A percentile compares a stretch with the other conserved stretches of the same genome.
Conservation (phyloP, 805 yeast genomes). For the Zygoascus bituminiphila region DNA sequence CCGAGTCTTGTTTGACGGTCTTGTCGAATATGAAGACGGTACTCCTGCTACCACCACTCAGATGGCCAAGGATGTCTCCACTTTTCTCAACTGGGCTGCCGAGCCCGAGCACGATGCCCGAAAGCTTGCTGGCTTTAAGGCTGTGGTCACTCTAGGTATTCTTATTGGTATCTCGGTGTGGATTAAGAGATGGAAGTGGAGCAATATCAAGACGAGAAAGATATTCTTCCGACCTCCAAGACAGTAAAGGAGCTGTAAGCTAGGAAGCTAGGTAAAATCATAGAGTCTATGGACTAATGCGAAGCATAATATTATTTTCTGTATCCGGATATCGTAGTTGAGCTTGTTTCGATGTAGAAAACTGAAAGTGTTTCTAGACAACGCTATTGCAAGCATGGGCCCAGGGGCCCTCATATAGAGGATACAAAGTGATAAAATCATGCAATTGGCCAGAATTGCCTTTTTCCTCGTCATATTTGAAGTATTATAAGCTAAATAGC, state of each 20-base stretch:
- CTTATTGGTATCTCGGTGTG: constrained; percentile 76
- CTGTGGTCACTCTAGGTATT: constrained; percentile 67
- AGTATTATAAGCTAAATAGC: no score
- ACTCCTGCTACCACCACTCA: constrained; percentile 97
- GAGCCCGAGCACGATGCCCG: constrained; percentile 99
- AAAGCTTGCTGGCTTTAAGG: constrained; percentile 93
- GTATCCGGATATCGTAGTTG: no score
- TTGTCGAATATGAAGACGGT: constrained; percentile 98
- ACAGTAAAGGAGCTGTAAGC: constrained; percentile 27
- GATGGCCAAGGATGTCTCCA: constrained; percentile 97
- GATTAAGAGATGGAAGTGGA: constrained; percentile 98
- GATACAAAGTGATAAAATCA: no score
- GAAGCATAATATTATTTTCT: neutral
- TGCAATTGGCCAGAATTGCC: no score
- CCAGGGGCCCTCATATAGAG: no score
- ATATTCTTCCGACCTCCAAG: constrained; percentile 88
- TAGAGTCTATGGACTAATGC: neutral
- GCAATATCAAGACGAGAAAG: constrained; percentile 91
- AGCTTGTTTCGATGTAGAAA: no score
- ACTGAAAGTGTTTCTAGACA: no score
- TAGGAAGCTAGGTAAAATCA: constrained; percentile 1
- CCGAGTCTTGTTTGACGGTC: constrained; percentile 92
- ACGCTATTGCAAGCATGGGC: no score
- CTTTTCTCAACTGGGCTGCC: constrained; percentile 95
- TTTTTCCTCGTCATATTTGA: no score